Evolutionary conservation across 306 rosid species (phyloP), one percentile per base, ranked within the genome.

Genomic region (Aeschynomene evenia): DNA sequence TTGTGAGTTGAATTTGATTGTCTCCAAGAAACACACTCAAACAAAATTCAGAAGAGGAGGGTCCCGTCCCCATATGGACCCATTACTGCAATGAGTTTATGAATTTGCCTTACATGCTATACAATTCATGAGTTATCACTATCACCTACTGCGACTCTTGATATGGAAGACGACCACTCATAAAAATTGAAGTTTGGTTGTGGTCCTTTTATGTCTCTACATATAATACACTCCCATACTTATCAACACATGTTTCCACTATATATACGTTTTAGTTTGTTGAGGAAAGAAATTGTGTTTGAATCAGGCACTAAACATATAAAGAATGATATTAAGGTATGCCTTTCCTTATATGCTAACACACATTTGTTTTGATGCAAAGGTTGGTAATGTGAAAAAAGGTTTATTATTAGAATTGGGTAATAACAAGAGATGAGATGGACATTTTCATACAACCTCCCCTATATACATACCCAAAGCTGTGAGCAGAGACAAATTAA

Each of bases 131-230:
- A 60, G 29, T 73, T 66, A 66, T 73, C 83, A 23, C 43, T 72
- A 31, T 79, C 83, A 79, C 54, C 74, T 55, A 21, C 19, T 79
- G 74, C 40, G 12, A 45, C 48, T 61, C 34, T 73, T 79, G 16
- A 45, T 64, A 33, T 28, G 74, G 83, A 79, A 46, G 18, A 50
- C 63, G 84, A 79, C 83, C 46, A 72, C 51, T 72, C 83, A 62
- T 33, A 24, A 2, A 62, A 42, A 52, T 34, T 0, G 61, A 54
- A 5, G 34, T 22, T 36, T n/a, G 18, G 3, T 4, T 28, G 68
- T 79, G 83, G 83, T 79, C 80, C 80, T 50, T 65, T 20, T 15
- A 4, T 49, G 5, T 45, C 21, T 15, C n/a, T n/a, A n/a, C n/a
- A n/a, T n/a, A n/a, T n/a, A n/a, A n/a, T n/a, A 29, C 59, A 21